A percentile compares a stretch with the other conserved stretches of the same genome.
phyloP scores from a whole-genome alignment of 1,284 basidiomycete species.

The Ganoderma sinense region DNA sequence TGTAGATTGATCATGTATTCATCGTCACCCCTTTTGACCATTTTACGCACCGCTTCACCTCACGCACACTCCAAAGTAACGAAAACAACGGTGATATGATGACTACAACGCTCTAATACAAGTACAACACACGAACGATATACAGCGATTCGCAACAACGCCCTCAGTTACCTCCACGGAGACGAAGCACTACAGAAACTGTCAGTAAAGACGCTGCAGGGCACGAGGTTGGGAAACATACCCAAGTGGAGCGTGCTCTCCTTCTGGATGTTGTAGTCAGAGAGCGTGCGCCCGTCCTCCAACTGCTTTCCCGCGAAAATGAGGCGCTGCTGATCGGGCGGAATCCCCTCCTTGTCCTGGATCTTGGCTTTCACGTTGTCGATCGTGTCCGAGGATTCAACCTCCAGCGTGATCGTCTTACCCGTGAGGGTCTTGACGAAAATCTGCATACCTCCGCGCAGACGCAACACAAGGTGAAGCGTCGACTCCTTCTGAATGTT shows the following conservation, averaged over 20 bases:
- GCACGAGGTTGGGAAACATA: conserved; percentile 16
- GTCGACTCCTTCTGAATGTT: conserved; percentile 43
- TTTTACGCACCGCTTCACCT: not conserved
- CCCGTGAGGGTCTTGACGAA: conserved; percentile 81
- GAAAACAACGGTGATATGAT: conserved; percentile 10
- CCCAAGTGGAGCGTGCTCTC: conserved; percentile 41
- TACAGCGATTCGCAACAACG: conserved; percentile 1
- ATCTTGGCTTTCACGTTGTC: conserved; percentile 80
- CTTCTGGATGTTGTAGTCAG: conserved; percentile 43
- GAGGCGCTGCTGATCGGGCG: conserved; percentile 77
- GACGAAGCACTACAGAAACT: conserved; percentile 71
- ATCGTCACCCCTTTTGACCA: too few species aligned
- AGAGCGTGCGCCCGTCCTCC: conserved; percentile 70
- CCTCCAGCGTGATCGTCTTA: conserved; percentile 84
- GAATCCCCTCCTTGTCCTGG: conserved; percentile 81
- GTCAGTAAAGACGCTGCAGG: not conserved
- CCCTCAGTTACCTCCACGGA: conserved; percentile 68
- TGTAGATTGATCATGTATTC: not conserved
- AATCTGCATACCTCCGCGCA: conserved; percentile 79
- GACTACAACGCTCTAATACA: conserved; percentile 17
- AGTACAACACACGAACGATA: conserved; percentile 18
- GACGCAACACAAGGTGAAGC: conserved; percentile 56
- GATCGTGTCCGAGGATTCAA: conserved; percentile 79
- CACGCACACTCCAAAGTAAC: not conserved
- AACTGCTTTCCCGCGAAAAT: conserved; percentile 84